Conservation (phyloP, 1,284 basidiomycete genomes). For the Rhodotorula mucilaginosa region DNA sequence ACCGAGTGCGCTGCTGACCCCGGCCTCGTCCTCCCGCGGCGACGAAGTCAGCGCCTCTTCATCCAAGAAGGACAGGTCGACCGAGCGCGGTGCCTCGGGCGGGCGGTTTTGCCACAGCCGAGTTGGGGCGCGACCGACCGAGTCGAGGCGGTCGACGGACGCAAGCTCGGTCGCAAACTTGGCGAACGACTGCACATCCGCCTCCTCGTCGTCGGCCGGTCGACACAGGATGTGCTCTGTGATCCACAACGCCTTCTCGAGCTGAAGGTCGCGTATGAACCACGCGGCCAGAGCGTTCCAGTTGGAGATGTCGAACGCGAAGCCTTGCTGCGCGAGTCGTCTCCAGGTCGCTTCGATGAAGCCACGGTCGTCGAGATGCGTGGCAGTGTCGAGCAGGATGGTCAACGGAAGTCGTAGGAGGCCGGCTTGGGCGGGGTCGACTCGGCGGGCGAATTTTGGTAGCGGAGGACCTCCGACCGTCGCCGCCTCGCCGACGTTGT, state of each 20-base stretch:
- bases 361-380: conserved; percentile 61
- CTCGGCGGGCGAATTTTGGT: not conserved
- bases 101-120: not conserved
- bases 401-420: conserved; percentile 76
- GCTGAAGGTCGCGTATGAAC: conserved; percentile 67
- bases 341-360: conserved; percentile 66
- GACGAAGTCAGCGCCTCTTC: not conserved
- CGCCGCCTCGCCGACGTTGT: not conserved
- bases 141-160: not conserved
- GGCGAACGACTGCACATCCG: not conserved
- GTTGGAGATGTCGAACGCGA: conserved; percentile 83
- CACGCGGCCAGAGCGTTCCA: conserved; percentile 84
- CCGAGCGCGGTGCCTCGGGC: not conserved
- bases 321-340: conserved; percentile 63
- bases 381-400: conserved; percentile 76
- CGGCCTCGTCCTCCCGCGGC: conserved; percentile 53
- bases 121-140: not conserved
- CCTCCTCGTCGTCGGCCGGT: not conserved
- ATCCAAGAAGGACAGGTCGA: not conserved
- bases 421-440: conserved; percentile 51
- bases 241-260: conserved; percentile 77
- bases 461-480: not conserved
- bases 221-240: conserved; percentile 67
- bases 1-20: not conserved
- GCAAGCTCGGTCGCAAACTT: conserved; percentile 12